A percentile compares a stretch with the other conserved stretches of the same genome.
Evolutionary conservation across 106 monocot genomes (phyloP).

Genomic region (Ottelia alismoides): DNA sequence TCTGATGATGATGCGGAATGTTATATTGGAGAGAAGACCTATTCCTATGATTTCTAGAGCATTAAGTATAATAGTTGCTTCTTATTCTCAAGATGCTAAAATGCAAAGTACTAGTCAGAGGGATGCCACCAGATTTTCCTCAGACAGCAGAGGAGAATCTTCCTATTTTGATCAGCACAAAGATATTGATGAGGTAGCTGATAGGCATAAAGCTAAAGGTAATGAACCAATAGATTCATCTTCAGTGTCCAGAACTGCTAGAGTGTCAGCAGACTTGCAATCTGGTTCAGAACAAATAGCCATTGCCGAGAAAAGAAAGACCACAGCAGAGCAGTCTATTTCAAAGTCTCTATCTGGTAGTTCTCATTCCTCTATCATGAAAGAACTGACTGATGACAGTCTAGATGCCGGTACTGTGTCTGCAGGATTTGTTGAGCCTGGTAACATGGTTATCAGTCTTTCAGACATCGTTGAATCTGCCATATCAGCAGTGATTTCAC

Average conservation of each 20-base stretch:
- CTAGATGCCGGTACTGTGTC: conserved; percentile 8
- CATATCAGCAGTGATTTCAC: conserved; percentile 57
- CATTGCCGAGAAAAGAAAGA: conserved; percentile 10
- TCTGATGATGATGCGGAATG: conserved; percentile 49
- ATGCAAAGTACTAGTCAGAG: conserved; percentile 27
- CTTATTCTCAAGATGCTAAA: conserved; percentile 56
- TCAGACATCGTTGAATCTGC: conserved; percentile 17
- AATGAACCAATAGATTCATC: conserved; percentile 14
- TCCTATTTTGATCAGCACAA: conserved; percentile 5
- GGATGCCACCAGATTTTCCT: neutral
- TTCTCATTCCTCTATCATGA: conserved; percentile 13
- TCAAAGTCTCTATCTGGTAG: conserved; percentile 12
- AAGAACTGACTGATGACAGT: conserved; percentile 7
- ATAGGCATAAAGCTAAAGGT: conserved; percentile 11
- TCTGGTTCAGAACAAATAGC: conserved; percentile 30
- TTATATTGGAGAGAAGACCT: conserved; percentile 80
- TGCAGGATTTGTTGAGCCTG: conserved; percentile 11
- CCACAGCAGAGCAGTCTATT: conserved; percentile 6
- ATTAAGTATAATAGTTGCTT: conserved; percentile 62
- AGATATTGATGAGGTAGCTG: neutral
- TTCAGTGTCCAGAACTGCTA: conserved; percentile 6
- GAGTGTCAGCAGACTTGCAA: conserved; percentile 1
- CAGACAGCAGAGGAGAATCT: neutral
- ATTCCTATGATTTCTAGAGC: conserved; percentile 51
- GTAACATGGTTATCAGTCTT: conserved; percentile 18